Evolutionary conservation across 2,329 filamentous ascomycete species (phyloP).

Genomic region (Pestalotiopsis fici): DNA sequence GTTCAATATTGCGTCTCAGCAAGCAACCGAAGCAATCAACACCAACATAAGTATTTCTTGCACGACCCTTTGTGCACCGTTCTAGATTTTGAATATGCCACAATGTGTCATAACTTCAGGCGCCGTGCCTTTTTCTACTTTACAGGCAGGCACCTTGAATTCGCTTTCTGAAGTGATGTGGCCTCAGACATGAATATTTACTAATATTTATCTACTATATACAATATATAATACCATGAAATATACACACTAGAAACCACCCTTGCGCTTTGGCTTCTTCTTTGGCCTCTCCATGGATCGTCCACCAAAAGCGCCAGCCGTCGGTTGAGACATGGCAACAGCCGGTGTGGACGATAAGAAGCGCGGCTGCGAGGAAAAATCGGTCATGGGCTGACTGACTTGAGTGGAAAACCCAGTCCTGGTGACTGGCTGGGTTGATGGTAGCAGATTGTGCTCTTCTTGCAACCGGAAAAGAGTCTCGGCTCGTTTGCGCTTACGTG

Average conservation of each 20-base stretch:
- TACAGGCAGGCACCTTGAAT: too few relatives aligned
- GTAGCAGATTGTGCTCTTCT: slow-evolving; percentile 20
- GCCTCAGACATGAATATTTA: too few relatives aligned
- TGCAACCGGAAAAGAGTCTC: slow-evolving; percentile 27
- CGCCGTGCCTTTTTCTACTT: too few relatives aligned
- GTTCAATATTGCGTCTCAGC: too few relatives aligned
- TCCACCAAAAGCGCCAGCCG: slow-evolving; percentile 27
- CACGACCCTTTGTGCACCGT: too few relatives aligned
- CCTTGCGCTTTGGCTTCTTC: slow-evolving; percentile 31
- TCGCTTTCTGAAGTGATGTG: too few relatives aligned
- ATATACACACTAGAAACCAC: slow-evolving; percentile 23
- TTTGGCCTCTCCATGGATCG: slow-evolving; percentile 21
- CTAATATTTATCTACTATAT: too few relatives aligned
- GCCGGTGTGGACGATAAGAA: slow-evolving; percentile 20
- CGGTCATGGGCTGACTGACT: slow-evolving; percentile 17
- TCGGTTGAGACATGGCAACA: slow-evolving; percentile 32
- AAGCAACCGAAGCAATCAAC: too few relatives aligned
- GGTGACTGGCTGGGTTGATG: slow-evolving; percentile 26
- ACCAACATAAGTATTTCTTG: too few relatives aligned
- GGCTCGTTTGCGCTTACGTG: slow-evolving; percentile 29
- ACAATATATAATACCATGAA: not conserved
- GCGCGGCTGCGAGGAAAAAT: slow-evolving; percentile 19
- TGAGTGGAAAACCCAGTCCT: slow-evolving; percentile 23
- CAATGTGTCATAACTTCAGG: too few relatives aligned
- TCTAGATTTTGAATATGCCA: too few relatives aligned